These are phyloP conservation scores for Leccinum angustisporum DNA, from an alignment of 1,284 basidiomycete species.

Conservation along the genomic window DNA sequence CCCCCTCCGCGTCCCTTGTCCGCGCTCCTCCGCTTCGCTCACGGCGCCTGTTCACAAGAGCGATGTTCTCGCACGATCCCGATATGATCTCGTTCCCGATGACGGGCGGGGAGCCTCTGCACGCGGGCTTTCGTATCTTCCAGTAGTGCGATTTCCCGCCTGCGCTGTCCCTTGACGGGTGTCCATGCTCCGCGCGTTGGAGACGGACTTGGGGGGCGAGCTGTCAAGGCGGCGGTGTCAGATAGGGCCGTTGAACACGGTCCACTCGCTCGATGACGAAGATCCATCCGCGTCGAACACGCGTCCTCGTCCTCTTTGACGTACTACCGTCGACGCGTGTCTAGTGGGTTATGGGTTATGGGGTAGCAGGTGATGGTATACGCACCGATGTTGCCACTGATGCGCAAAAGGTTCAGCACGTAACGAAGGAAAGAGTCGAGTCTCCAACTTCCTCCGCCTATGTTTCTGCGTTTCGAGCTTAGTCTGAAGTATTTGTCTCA, in stretches of 20 bases:
- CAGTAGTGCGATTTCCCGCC: slow-evolving; percentile 10
- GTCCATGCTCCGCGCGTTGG: slow-evolving; percentile 8
- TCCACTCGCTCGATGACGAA: neutral
- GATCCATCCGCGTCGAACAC: slow-evolving; percentile 13
- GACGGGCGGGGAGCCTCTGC: slow-evolving; percentile 5
- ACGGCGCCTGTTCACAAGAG: slow-evolving; percentile 1
- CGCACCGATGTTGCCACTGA: slow-evolving; percentile 6
- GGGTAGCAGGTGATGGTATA: neutral
- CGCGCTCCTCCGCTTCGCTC: slow-evolving; percentile 4
- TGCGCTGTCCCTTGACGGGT: slow-evolving; percentile 8
- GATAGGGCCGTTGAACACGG: neutral
- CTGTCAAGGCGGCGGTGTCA: neutral
- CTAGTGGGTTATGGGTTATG: neutral
- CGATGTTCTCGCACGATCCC: slow-evolving; percentile 11
- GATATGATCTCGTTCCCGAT: slow-evolving; percentile 4
- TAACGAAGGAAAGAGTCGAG: neutral
- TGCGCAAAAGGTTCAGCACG: neutral
- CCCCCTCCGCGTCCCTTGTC: slow-evolving; percentile 6
- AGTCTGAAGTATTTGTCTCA: neutral
- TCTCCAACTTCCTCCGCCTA: neutral
- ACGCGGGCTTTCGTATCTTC: slow-evolving; percentile 10
- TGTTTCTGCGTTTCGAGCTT: slow-evolving; percentile 6
- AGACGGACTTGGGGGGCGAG: neutral
- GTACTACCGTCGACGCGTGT: neutral
- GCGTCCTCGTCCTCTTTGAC: slow-evolving; percentile 13